phyloP scores from a whole-genome alignment of 371 early-diverging fungal genomes.

The Mortierella sp. region DNA sequence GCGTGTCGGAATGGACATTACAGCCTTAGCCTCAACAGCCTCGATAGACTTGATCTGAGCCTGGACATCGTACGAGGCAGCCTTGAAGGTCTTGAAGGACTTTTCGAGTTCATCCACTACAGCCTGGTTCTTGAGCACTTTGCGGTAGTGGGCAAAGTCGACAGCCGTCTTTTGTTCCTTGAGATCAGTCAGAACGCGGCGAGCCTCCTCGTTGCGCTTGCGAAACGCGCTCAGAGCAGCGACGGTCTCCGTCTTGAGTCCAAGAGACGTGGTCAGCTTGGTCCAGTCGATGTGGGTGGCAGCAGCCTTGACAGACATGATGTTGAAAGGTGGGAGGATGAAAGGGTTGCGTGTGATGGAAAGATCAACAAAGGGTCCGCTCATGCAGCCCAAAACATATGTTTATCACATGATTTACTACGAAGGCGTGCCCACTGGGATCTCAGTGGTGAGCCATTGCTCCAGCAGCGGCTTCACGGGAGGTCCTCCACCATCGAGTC shows the following conservation, averaged over 20 bases:
- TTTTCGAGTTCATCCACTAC: constrained; percentile 92
- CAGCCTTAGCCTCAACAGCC: constrained; percentile 90
- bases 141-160: constrained; percentile 90
- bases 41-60: constrained; percentile 90
- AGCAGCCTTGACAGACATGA: constrained; percentile 69
- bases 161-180: constrained; percentile 84
- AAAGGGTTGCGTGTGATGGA: background rate
- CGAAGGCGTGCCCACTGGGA: constrained; percentile 30
- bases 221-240: constrained; percentile 91
- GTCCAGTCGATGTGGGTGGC: constrained; percentile 87
- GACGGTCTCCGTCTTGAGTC: constrained; percentile 87
- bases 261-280: constrained; percentile 83
- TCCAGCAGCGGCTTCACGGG: constrained; percentile 66
- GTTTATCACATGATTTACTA: background rate
- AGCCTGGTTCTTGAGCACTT: constrained; percentile 87
- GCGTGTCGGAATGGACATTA: constrained; percentile 54
- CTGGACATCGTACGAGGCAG: constrained; percentile 84
- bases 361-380: too few relatives aligned
- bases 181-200: constrained; percentile 82
- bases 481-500: constrained; percentile 65
- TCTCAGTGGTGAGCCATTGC: constrained; percentile 60
- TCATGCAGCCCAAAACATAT: background rate
- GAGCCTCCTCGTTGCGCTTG: constrained; percentile 93
- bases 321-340: constrained; percentile 12
- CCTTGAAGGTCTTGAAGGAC: constrained; percentile 82